phyloP scores from a whole-genome alignment of 2,329 filamentous ascomycete species.

The Pseudofabraea citricarpa region DNA sequence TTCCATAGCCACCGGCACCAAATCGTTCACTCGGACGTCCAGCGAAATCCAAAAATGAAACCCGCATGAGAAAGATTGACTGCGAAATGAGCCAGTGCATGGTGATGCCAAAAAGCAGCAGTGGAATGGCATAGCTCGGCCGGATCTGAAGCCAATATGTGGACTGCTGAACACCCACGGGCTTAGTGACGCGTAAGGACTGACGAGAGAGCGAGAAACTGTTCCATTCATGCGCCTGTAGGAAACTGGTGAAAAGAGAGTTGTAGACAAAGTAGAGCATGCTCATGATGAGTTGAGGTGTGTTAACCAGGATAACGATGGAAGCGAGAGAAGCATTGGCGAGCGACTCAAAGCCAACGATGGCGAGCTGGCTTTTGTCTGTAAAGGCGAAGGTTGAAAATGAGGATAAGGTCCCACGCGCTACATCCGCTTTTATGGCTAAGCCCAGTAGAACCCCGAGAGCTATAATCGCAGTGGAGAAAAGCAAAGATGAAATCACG shows the following conservation, averaged over 20 bases:
- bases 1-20: too few relatives aligned
- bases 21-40: too few relatives aligned
- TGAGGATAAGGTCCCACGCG: too few relatives aligned
- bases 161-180: conserved; percentile 34
- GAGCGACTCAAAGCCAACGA: neutral
- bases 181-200: conserved; percentile 37
- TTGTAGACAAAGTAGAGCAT: conserved; percentile 42
- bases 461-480: too few relatives aligned
- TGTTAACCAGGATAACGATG: conserved; percentile 35
- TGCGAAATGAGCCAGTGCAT: conserved; percentile 47
- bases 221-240: conserved; percentile 41
- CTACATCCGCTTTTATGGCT: too few relatives aligned
- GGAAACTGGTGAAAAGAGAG: conserved; percentile 39
- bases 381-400: too few relatives aligned
- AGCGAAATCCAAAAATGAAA: too few relatives aligned
- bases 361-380: neutral
- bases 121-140: conserved; percentile 36
- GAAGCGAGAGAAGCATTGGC: conserved; percentile 6
- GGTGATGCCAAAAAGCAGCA: conserved; percentile 29
- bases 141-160: conserved; percentile 42
- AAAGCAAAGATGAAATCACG: too few relatives aligned
- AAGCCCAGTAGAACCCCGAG: too few relatives aligned
- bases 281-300: conserved; percentile 41
- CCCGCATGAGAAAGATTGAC: conserved; percentile 30
- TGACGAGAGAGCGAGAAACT: conserved; percentile 31